phyloP scores from a whole-genome alignment of 1,139 yeast genomes.

The Scheffersomyces stambukii region DNA sequence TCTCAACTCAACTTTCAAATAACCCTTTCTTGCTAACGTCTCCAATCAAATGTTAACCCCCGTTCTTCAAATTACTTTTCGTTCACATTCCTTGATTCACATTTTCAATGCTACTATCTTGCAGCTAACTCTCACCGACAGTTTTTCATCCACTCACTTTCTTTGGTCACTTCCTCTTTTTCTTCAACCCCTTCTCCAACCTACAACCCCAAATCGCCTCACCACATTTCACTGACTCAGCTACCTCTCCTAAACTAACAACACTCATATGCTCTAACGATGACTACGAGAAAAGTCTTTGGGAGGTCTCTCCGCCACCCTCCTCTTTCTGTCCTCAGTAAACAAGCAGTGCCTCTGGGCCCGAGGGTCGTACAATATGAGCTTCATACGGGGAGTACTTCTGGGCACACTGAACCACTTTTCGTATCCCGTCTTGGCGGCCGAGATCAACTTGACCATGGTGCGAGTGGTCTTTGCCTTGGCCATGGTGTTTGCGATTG shows the following conservation, averaged over 20 bases:
- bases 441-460: constrained; percentile 60
- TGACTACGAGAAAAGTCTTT: constrained; percentile 58
- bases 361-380: constrained; percentile 84
- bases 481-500: constrained; percentile 24
- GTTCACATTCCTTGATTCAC: too few species aligned
- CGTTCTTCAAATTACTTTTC: too few species aligned
- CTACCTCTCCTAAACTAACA: too few species aligned
- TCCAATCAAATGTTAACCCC: too few species aligned
- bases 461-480: constrained; percentile 42
- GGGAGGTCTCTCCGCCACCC: constrained; percentile 60
- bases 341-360: constrained; percentile 76
- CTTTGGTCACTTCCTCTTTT: background rate
- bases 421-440: constrained; percentile 84
- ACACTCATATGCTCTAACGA: constrained; percentile 8
- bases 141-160: constrained; percentile 2
- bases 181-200: constrained; percentile 1
- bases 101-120: too few species aligned
- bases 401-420: constrained; percentile 81
- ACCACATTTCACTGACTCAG: too few species aligned
- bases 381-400: constrained; percentile 71
- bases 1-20: too few species aligned
- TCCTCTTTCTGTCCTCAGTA: constrained; percentile 82
- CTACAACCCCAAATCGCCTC: too few species aligned
- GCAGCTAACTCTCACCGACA: background rate
- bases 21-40: too few species aligned